phyloP scores from a whole-genome alignment of 2,329 filamentous ascomycete species.

The Volutella citrinella region DNA sequence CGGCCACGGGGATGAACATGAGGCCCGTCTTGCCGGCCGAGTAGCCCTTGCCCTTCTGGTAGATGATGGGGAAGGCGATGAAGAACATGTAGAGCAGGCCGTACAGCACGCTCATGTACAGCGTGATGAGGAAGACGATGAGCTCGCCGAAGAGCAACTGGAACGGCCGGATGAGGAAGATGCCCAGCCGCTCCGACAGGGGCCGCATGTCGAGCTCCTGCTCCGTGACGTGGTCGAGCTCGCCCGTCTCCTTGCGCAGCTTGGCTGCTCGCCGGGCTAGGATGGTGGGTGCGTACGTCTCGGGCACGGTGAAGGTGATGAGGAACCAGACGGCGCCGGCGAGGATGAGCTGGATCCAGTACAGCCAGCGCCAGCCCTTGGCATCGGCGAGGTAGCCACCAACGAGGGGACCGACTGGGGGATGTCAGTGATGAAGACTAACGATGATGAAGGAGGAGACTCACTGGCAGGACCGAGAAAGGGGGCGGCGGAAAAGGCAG shows the following conservation, averaged over 20 bases:
- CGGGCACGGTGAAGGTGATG: conserved; percentile 85
- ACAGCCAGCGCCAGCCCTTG: conserved; percentile 77
- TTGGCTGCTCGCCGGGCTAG: conserved; percentile 68
- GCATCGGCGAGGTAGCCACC: conserved; percentile 74
- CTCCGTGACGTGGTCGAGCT: conserved; percentile 70
- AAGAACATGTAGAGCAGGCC: conserved; percentile 76
- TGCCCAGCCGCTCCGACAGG: conserved; percentile 62
- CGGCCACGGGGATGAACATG: conserved; percentile 81
- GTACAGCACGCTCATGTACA: conserved; percentile 85
- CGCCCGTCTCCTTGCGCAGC: conserved; percentile 66
- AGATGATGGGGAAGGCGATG: conserved; percentile 68
- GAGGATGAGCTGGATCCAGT: conserved; percentile 83
- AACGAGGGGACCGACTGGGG: conserved; percentile 62
- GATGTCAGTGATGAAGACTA: conserved; percentile 4
- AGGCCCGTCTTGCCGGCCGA: conserved; percentile 70
- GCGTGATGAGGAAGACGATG: conserved; percentile 77
- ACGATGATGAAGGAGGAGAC: conserved; percentile 9
- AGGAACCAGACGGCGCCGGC: conserved; percentile 66
- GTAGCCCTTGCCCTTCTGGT: conserved; percentile 76
- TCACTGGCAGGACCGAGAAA: conserved; percentile 74
- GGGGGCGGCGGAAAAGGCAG: conserved; percentile 77
- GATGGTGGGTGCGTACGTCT: conserved; percentile 82
- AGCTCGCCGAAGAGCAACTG: conserved; percentile 81
- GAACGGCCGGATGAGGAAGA: conserved; percentile 80
- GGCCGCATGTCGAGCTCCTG: conserved; percentile 74